A percentile compares a stretch with the other conserved stretches of the same genome.
These are phyloP conservation scores for Herpotrichia juniperi DNA, from an alignment of 2,329 filamentous ascomycete species.

Conservation along the genomic window DNA sequence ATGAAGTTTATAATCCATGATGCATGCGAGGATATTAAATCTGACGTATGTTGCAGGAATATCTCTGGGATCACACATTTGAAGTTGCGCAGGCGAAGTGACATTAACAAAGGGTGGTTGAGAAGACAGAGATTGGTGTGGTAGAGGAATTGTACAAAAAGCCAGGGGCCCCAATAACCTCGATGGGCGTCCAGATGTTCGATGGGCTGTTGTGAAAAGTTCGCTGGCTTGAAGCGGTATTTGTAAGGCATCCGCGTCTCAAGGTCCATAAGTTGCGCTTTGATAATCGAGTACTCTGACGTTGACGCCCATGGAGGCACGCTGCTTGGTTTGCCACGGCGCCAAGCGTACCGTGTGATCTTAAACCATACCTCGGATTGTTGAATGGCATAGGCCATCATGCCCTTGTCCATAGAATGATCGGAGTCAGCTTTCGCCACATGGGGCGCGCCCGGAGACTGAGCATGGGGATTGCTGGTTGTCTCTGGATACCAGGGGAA, in stretches of 20 bases:
- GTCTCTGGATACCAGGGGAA: constrained; percentile 1
- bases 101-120: constrained; percentile 1
- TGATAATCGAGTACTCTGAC: not conserved
- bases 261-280: not conserved
- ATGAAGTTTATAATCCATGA: constrained; percentile 1
- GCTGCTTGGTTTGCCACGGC: not conserved
- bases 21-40: not conserved
- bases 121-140: not conserved
- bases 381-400: constrained; percentile 1
- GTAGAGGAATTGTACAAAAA: not conserved
- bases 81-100: not conserved
- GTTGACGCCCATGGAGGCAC: not conserved
- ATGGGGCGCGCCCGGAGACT: not conserved
- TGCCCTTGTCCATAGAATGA: not conserved
- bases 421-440: not conserved
- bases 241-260: constrained; percentile 1
- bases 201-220: not conserved
- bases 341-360: not conserved
- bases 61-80: constrained; percentile 2
- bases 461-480: not conserved
- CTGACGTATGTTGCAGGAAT: not conserved
- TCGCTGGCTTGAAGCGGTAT: constrained; percentile 1
- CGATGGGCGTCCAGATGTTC: constrained; percentile 1
- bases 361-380: constrained; percentile 1
- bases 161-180: not conserved